Conservation (phyloP, 768 basidiomycete species). For the Serpula lacrymans region DNA sequence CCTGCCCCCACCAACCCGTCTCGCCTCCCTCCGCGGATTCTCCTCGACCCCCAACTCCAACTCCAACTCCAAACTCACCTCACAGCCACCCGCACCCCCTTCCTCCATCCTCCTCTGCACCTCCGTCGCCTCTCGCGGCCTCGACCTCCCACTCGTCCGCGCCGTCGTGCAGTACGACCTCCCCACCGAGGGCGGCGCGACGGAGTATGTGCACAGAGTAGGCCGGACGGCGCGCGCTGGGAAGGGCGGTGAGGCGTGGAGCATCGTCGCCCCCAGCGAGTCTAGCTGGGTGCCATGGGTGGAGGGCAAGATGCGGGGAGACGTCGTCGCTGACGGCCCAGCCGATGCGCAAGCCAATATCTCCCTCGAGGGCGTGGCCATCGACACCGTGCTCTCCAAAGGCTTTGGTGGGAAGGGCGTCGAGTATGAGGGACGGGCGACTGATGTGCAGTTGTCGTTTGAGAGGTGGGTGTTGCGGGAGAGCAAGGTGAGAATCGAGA, state of each 20-base stretch:
- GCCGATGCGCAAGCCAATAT: conserved; percentile 37
- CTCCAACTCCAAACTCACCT: too few species aligned
- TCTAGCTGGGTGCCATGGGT: conserved; percentile 90
- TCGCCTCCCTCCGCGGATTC: conserved; percentile 82
- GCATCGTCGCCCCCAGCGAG: conserved; percentile 85
- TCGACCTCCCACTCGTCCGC: conserved; percentile 91
- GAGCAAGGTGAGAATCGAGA: conserved; percentile 54
- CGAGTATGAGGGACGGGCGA: conserved; percentile 88
- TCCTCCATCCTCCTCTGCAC: conserved; percentile 89
- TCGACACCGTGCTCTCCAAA: conserved; percentile 67
- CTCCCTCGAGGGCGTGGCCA: conserved; percentile 53
- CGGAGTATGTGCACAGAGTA: conserved; percentile 95
- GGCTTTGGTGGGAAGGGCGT: conserved; percentile 84
- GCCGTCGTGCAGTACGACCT: conserved; percentile 96
- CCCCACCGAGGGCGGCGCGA: conserved; percentile 94
- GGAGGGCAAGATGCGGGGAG: conserved; percentile 72
- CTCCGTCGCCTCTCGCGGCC: conserved; percentile 96
- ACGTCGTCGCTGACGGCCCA: conserved; percentile 22
- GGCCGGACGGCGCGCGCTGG: conserved; percentile 97
- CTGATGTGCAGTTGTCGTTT: conserved; percentile 91
- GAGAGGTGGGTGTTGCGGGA: conserved; percentile 86
- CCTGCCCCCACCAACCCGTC: conserved; percentile 74
- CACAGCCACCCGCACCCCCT: conserved; percentile 25
- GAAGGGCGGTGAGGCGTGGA: conserved; percentile 94
- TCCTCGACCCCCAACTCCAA: conserved; percentile 41